These are phyloP conservation scores for Xylaria nigripes DNA, from an alignment of 495 filamentous ascomycete species.

Conservation along the genomic window DNA sequence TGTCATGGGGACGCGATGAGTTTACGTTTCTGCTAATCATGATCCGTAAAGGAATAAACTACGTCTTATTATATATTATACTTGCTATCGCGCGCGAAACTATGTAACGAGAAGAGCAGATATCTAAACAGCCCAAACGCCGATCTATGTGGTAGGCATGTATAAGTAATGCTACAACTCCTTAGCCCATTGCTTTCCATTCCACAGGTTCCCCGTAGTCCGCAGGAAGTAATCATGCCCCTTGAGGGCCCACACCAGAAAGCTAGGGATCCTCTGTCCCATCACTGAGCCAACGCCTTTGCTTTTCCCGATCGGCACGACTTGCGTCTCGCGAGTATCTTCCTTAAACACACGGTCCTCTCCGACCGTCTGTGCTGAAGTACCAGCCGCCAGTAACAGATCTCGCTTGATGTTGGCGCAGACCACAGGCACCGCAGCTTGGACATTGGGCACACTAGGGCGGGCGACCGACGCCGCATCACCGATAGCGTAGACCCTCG, in stretches of 20 bases:
- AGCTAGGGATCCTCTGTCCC: constrained; percentile 46
- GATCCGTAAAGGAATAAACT: too few relatives aligned
- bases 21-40: too few relatives aligned
- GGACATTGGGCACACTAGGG: constrained; percentile 25
- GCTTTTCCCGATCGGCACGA: constrained; percentile 45
- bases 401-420: constrained; percentile 27
- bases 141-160: too few relatives aligned
- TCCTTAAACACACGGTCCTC: constrained; percentile 25
- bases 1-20: neutral
- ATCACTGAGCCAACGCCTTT: constrained; percentile 48
- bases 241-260: constrained; percentile 52
- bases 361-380: constrained; percentile 19
- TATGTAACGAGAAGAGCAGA: neutral
- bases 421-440: constrained; percentile 24
- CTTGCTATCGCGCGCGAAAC: too few relatives aligned
- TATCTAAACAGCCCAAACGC: neutral
- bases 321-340: constrained; percentile 40
- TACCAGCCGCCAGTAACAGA: constrained; percentile 17
- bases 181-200: constrained; percentile 47
- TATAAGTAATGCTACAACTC: constrained; percentile 26
- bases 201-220: constrained; percentile 41
- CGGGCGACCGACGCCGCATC: constrained; percentile 25
- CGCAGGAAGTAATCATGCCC: constrained; percentile 53
- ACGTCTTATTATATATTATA: too few relatives aligned
- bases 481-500: constrained; percentile 32